Conservation (phyloP, 2,329 filamentous ascomycete species). For the Fusarium solani-melongenae region DNA sequence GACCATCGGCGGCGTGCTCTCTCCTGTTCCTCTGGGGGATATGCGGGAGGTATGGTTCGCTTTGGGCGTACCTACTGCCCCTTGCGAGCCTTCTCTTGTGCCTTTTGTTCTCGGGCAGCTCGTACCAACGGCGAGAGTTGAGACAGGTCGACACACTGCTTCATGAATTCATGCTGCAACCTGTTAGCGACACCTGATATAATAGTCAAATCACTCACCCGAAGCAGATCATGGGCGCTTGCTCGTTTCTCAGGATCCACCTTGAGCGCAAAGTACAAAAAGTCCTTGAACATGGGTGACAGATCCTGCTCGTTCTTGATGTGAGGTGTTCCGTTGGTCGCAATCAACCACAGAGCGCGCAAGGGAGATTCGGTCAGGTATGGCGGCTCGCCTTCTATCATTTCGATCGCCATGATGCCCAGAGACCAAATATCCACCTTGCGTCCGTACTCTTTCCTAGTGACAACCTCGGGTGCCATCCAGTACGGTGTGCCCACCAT, state of each 20-base stretch:
- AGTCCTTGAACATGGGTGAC: conserved; percentile 86
- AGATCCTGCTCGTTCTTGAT: conserved; percentile 94
- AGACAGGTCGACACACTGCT: conserved; percentile 75
- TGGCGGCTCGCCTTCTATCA: conserved; percentile 98
- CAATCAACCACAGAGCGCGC: conserved; percentile 93
- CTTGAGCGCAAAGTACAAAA: conserved; percentile 91
- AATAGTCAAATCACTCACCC: conserved; percentile 70
- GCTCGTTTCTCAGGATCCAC: conserved; percentile 97
- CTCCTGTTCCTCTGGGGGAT: conserved; percentile 16
- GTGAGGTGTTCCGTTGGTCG: conserved; percentile 92
- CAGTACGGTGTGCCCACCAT: conserved; percentile 99
- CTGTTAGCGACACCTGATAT: conserved; percentile 28
- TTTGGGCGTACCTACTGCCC: conserved; percentile 49
- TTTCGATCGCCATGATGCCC: conserved; percentile 99
- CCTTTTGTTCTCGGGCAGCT: conserved; percentile 85
- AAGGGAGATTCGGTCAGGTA: conserved; percentile 96
- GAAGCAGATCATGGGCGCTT: conserved; percentile 91
- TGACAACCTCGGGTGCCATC: conserved; percentile 99
- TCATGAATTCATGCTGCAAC: conserved; percentile 82
- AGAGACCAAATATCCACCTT: conserved; percentile 99
- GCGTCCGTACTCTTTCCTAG: conserved; percentile 94
- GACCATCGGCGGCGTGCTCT: conserved; percentile 24
- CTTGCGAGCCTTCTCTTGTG: conserved; percentile 84
- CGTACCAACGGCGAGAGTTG: conserved; percentile 89
- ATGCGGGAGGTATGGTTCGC: conserved; percentile 29